phyloP scores from a whole-genome alignment of 257 asterid species.

The Henckelia pumila region DNA sequence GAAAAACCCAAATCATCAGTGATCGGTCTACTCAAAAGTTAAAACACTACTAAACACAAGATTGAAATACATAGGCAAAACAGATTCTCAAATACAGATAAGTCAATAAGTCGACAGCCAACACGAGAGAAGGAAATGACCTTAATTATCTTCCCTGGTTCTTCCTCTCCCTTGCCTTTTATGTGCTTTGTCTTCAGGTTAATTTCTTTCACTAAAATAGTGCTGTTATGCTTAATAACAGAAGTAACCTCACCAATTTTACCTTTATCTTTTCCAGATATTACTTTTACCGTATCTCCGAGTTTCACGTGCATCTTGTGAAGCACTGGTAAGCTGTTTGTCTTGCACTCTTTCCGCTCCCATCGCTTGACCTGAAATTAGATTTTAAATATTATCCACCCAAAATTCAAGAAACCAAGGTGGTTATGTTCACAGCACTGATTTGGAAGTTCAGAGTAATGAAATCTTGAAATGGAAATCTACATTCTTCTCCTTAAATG shows the following conservation, averaged over 20 bases:
- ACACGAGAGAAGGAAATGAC: constrained; percentile 32
- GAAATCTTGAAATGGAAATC: too few species aligned
- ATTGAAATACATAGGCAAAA: not conserved
- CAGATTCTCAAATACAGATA: not conserved
- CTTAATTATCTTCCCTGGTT: constrained; percentile 87
- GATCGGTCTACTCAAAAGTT: too few species aligned
- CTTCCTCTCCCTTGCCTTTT: constrained; percentile 78
- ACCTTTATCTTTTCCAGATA: constrained; percentile 90
- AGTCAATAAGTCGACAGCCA: not conserved
- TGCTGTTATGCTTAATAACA: constrained; percentile 76
- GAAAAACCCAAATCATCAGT: constrained; percentile 21
- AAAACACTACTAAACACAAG: constrained; percentile 7
- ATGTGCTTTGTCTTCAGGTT: constrained; percentile 96
- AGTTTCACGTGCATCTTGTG: constrained; percentile 91
- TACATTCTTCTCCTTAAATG: not conserved
- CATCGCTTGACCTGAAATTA: constrained; percentile 70
- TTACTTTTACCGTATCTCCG: constrained; percentile 90
- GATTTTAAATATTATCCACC: not conserved
- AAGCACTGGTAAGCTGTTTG: constrained; percentile 88
- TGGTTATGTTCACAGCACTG: too few species aligned
- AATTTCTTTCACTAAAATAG: constrained; percentile 58
- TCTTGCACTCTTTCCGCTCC: constrained; percentile 95
- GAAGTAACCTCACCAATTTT: constrained; percentile 71
- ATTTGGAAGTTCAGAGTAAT: too few species aligned
- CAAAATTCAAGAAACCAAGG: not conserved